Evolutionary conservation across 2,329 filamentous ascomycete genomes (phyloP).

Genomic region (Chrysosporium keratinophilum): DNA sequence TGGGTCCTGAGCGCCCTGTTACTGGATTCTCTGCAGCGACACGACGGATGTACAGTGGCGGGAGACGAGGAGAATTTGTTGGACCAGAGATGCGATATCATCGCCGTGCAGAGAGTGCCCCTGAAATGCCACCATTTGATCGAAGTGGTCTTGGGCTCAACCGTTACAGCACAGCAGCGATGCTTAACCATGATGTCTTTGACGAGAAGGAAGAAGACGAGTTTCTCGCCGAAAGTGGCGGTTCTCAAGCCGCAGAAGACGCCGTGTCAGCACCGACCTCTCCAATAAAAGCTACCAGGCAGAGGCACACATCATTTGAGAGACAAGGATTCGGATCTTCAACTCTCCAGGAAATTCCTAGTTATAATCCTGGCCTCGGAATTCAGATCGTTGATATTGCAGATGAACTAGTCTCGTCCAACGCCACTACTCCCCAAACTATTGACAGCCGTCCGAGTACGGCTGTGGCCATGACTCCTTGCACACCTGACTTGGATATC

Average conservation of each 20-base stretch:
- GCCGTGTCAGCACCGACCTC: background rate
- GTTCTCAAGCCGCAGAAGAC: background rate
- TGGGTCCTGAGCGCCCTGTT: constrained; percentile 25
- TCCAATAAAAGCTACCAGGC: background rate
- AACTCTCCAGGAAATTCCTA: background rate
- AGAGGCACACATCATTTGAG: background rate
- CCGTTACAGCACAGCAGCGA: constrained; percentile 29
- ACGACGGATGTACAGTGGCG: constrained; percentile 41
- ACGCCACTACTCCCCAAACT: constrained; percentile 1
- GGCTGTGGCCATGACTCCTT: constrained; percentile 10
- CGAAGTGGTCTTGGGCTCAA: constrained; percentile 31
- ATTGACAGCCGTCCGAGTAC: constrained; percentile 11
- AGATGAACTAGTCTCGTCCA: constrained; percentile 3
- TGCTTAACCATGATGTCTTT: constrained; percentile 39
- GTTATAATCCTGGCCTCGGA: constrained; percentile 13
- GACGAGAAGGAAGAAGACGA: constrained; percentile 44
- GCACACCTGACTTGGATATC: constrained; percentile 13
- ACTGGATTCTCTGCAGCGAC: constrained; percentile 34
- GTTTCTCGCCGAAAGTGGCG: constrained; percentile 29
- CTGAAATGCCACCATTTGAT: constrained; percentile 41
- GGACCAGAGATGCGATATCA: constrained; percentile 42
- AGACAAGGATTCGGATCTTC: background rate
- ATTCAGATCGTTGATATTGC: constrained; percentile 16
- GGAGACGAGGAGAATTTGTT: constrained; percentile 37
- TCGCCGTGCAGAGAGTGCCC: constrained; percentile 41